Base-by-base conservation (phyloP, 2,329 filamentous ascomycete genomes). In the Cylindrodendrum hubeiense region DNA sequence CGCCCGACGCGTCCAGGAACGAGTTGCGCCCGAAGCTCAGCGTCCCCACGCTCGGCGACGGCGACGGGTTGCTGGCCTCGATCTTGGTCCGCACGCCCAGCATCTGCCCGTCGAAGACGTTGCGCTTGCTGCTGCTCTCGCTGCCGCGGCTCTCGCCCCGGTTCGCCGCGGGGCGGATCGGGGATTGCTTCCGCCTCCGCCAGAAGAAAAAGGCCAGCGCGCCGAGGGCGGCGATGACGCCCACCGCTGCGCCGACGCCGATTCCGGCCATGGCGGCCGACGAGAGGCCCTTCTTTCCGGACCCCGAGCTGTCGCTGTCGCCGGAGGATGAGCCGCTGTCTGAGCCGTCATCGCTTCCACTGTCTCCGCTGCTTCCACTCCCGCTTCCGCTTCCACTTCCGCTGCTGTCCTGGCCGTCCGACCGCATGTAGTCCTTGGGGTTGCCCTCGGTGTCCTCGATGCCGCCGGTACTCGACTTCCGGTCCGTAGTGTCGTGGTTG, bases 61-160 rank as follows among this genome's bases (percentile, higher is more conserved):
- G 60, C 24, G 69, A 67, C 4, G 69, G 71, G 56, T 68, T 74
- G 46, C 49, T 72, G 46, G 72, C 70, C 21, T 70, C 72, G 51
- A 74, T 74, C 65, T 72, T 72, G 13, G 72, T 74, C n/a, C 70
- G 71, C 5, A 75, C 72, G 7, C 72, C 72, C 34, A 75, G 57
- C 56, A 53, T 63, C 17, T 66, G 65, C 5, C 72, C 70, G 43
- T 71, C 71, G 13, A 72, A 74, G 10, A 47, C 54, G 15, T 37
- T 44, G 12, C 26, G 28, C 24, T 60, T 60, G 17, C 22, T 62
- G 69, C 39, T 49, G 53, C 62, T 37, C 43, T 60, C 58, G 39
- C 70, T 68, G 37, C 69, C 65, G 17, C 70, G 67, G 57, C 67
- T 72, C n/a, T 70, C 72, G 7, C 67, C 63, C 1, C 67, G 72